phyloP scores from a whole-genome alignment of 2,329 filamentous ascomycete species.

The Pseudogymnoascus sp. region DNA sequence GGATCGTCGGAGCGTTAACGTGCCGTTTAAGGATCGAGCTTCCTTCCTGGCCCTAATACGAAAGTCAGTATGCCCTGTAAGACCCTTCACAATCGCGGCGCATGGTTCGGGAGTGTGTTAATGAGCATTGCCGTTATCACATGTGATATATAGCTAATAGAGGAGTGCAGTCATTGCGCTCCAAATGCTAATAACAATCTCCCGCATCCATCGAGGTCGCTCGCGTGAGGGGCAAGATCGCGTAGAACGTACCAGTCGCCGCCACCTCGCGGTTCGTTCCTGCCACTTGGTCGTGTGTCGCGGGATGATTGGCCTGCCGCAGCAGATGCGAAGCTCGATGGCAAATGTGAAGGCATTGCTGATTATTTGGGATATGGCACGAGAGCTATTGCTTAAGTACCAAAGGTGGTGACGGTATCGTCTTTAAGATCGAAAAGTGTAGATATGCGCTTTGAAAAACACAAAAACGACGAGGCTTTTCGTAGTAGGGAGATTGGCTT shows the following conservation, averaged over 20 bases:
- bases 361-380: not conserved
- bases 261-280: conserved; percentile 50
- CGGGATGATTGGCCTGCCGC: conserved; percentile 67
- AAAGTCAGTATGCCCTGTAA: not conserved
- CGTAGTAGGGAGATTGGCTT: not conserved
- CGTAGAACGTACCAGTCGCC: conserved; percentile 64
- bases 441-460: conserved; percentile 3
- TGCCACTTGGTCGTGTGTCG: conserved; percentile 51
- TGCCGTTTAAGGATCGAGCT: conserved; percentile 53
- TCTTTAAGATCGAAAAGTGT: conserved; percentile 5
- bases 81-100: not conserved
- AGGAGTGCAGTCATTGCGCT: not conserved
- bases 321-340: conserved; percentile 78
- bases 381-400: conserved; percentile 3
- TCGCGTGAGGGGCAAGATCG: conserved; percentile 3
- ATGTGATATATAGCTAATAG: not conserved
- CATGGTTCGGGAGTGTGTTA: conserved; percentile 7
- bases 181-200: not conserved
- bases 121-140: not conserved
- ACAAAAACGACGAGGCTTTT: conserved; percentile 3
- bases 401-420: conserved; percentile 8
- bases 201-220: not conserved
- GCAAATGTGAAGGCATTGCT: conserved; percentile 64
- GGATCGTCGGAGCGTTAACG: conserved; percentile 56
- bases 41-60: conserved; percentile 49